A percentile compares a stretch with the other conserved stretches of the same genome.
Conservation (phyloP, 2,329 filamentous ascomycete genomes). For the Pseudogymnoascus sp. region DNA sequence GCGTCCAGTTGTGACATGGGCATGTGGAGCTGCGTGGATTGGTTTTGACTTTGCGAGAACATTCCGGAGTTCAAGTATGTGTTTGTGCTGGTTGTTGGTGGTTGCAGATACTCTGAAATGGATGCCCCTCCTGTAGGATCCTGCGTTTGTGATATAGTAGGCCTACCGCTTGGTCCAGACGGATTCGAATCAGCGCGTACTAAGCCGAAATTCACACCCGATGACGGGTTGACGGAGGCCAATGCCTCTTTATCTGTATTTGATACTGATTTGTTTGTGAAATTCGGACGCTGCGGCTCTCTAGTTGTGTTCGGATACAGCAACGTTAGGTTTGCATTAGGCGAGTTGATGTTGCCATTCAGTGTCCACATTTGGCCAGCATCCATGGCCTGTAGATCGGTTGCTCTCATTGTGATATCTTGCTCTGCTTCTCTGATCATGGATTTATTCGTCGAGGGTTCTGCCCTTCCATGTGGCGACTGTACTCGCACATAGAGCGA, state of each 20-base stretch:
- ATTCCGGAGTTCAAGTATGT: background rate
- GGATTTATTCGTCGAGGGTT: background rate
- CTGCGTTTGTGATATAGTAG: background rate
- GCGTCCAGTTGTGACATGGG: background rate
- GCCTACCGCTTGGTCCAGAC: background rate
- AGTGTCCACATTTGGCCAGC: slow-evolving; percentile 52
- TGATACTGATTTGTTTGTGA: background rate
- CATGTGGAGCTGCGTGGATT: background rate
- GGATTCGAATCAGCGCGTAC: background rate
- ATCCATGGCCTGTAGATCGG: background rate
- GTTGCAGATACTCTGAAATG: background rate
- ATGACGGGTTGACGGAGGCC: background rate
- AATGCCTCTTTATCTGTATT: background rate
- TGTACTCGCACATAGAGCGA: background rate
- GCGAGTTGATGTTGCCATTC: slow-evolving; percentile 77
- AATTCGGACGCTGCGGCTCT: slow-evolving; percentile 12
- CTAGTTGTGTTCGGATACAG: slow-evolving; percentile 45
- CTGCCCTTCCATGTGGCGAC: background rate
- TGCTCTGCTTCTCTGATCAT: background rate
- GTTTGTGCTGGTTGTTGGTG: background rate
- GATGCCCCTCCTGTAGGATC: background rate
- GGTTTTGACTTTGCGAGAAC: background rate
- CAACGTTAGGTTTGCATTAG: slow-evolving; percentile 72
- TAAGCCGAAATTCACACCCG: background rate
- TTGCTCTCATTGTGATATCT: background rate